Conservation (phyloP, 1,284 basidiomycete species). For the Trichosporon sp. region DNA sequence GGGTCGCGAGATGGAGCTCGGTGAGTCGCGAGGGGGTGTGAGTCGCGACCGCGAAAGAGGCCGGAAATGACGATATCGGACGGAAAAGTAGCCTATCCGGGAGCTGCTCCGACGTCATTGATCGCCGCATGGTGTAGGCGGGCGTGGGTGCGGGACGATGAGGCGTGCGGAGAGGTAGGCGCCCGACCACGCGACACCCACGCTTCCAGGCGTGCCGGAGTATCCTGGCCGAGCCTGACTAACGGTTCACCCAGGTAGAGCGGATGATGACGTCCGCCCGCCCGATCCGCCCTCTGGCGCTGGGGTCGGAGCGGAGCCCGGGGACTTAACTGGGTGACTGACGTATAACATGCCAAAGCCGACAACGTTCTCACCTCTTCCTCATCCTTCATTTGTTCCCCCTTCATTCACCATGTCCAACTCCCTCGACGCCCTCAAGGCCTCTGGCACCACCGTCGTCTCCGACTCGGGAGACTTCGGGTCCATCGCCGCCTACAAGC, state of each 20-base stretch:
- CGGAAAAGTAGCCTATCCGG: conserved; percentile 1
- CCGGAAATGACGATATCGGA: conserved; percentile 4
- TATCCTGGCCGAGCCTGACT: background rate
- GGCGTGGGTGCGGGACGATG: background rate
- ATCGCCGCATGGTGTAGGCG: background rate
- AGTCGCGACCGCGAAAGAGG: background rate
- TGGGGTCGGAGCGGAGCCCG: too few relatives aligned
- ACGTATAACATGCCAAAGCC: background rate
- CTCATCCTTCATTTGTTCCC: background rate
- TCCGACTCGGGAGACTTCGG: conserved; percentile 77
- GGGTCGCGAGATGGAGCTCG: background rate
- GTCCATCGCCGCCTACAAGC: conserved; percentile 85
- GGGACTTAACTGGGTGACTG: background rate
- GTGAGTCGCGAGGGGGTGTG: background rate
- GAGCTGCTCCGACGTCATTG: background rate
- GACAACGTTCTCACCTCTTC: background rate
- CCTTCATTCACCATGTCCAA: conserved; percentile 27
- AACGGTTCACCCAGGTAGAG: background rate
- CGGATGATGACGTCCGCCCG: background rate
- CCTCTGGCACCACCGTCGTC: conserved; percentile 87
- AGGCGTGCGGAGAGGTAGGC: too few relatives aligned
- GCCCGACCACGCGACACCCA: too few relatives aligned
- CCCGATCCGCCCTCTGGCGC: too few relatives aligned
- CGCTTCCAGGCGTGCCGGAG: too few relatives aligned
- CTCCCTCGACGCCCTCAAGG: conserved; percentile 38